Evolutionary conservation across 2,329 filamentous ascomycete species (phyloP), one percentile per base, ranked within the genome.

Genomic region (Hysterium pulicare): DNA sequence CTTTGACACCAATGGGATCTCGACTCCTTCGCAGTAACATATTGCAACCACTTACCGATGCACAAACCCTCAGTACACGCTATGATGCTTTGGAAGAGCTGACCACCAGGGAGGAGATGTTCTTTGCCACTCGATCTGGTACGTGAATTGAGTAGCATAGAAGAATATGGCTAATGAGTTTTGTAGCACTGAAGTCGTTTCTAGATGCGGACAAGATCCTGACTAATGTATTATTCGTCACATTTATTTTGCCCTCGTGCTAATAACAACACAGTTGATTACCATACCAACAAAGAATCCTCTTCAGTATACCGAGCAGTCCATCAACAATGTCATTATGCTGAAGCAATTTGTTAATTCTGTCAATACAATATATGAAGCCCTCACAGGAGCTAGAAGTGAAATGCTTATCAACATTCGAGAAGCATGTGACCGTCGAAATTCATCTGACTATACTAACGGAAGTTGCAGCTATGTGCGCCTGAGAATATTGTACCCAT

Each of bases 71-170:
- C 13, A 71, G 70, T 1, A 81, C 78, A 23, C 81, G 93, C 3
- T 91, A 90, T 49, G 85, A 93, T 57, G 89, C 90, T 0, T 71
- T 98, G 0, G 83, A 89, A 45, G 91, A 97, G 63, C 68, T 98
- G 16, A 83, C 83, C 1, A 79, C 76, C 1, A 90, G 87, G 40
- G 88, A 95, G 59, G 86, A 90, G 33, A 86, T 95, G 77, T 95
- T 96, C 66, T 81, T 80, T 38, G 79, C 83, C 37, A 78, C 87
- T 21, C 82, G 89, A 39, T 77, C 84, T 68, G 81, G 87, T 84
- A 51, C 38, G 65, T 46, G 19, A 3, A 11, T 5, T 31, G 30
- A 10, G 6, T 20, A 6, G 7, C 20, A 31, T 31, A 11, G 19
- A 7, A 20, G 10, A 31, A 8, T 15, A 11, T 2, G 2, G 26